A percentile compares a stretch with the other conserved stretches of the same genome.
These are phyloP conservation scores for Vigna nakashimae DNA, from an alignment of 306 rosid genomes.

Conservation along the genomic window DNA sequence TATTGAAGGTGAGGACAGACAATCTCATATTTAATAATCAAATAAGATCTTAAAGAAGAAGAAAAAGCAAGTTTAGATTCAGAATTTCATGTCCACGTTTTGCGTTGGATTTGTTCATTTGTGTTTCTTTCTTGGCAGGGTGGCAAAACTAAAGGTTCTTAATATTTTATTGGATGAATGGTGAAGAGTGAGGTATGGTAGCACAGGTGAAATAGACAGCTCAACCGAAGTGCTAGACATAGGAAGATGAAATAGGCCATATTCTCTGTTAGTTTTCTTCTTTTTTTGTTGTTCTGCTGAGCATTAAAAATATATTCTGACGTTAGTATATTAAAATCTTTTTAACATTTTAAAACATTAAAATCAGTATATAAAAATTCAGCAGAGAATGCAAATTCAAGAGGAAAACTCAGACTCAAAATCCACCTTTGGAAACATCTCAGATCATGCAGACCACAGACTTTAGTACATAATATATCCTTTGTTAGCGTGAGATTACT, in stretches of 20 bases:
- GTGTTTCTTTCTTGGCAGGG: slow-evolving; percentile 65
- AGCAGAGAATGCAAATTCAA: too few relatives aligned
- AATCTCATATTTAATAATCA: slow-evolving; percentile 52
- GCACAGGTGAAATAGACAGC: slow-evolving; percentile 71
- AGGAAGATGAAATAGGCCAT: neutral
- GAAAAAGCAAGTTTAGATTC: slow-evolving; percentile 51
- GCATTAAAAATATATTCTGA: too few relatives aligned
- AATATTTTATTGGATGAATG: slow-evolving; percentile 58
- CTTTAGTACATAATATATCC: neutral
- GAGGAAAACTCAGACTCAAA: slow-evolving; percentile 36
- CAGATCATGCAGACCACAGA: slow-evolving; percentile 32
- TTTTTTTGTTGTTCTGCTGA: too few relatives aligned
- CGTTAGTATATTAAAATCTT: too few relatives aligned
- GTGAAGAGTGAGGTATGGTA: slow-evolving; percentile 71
- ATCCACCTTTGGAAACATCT: slow-evolving; percentile 35
- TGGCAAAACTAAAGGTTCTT: slow-evolving; percentile 62
- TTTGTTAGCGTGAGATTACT: slow-evolving; percentile 44
- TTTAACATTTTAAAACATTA: too few relatives aligned
- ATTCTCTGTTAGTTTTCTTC: too few relatives aligned
- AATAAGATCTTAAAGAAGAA: slow-evolving; percentile 44
- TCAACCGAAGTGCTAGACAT: slow-evolving; percentile 61
- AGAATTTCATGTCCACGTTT: slow-evolving; percentile 51
- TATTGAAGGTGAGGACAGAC: slow-evolving; percentile 44
- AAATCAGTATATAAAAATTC: too few relatives aligned
- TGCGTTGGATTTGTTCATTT: slow-evolving; percentile 38